A percentile compares a stretch with the other conserved stretches of the same genome.
Evolutionary conservation across 768 basidiomycete species (phyloP).

Genomic region (Lenzites betulinus): DNA sequence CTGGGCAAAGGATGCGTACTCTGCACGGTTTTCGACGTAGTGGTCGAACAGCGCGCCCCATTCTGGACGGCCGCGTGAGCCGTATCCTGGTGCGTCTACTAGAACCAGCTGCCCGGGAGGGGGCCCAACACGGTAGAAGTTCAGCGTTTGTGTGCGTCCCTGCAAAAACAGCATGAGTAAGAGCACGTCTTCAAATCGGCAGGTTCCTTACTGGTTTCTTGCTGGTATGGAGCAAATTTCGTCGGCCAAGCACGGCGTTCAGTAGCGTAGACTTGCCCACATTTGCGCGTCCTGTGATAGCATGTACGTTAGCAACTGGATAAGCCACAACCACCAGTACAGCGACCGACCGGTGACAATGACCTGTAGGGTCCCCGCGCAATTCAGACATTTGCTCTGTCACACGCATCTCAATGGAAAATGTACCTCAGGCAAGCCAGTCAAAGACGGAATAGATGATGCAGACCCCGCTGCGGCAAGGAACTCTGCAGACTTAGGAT

Average conservation of each 20-base stretch:
- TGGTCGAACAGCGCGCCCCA: constrained; percentile 74
- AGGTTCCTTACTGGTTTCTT: constrained; percentile 54
- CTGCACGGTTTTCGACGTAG: constrained; percentile 58
- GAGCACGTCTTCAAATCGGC: not conserved
- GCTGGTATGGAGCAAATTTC: constrained; percentile 58
- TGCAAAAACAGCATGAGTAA: constrained; percentile 27
- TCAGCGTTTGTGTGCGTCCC: constrained; percentile 73
- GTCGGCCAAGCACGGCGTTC: constrained; percentile 66
- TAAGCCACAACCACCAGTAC: too few species aligned
- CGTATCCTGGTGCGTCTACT: constrained; percentile 85
- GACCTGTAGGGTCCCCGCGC: constrained; percentile 14
- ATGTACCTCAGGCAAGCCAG: constrained; percentile 31
- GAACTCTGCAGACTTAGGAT: constrained; percentile 26
- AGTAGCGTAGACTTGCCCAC: constrained; percentile 76
- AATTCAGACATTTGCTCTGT: not conserved
- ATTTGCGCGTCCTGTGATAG: constrained; percentile 66
- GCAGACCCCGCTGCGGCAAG: constrained; percentile 26
- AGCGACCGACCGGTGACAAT: constrained; percentile 29
- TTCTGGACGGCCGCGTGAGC: constrained; percentile 67
- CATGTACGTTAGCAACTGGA: not conserved
- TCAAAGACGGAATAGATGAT: constrained; percentile 24
- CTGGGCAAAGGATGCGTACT: constrained; percentile 24
- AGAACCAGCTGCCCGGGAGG: constrained; percentile 56
- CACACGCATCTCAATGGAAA: not conserved
- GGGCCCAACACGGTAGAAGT: constrained; percentile 71